A percentile compares a stretch with the other conserved stretches of the same genome.
These are phyloP conservation scores for Diversispora eburnea DNA, from an alignment of 192 early-diverging fungal genomes.

Conservation along the genomic window DNA sequence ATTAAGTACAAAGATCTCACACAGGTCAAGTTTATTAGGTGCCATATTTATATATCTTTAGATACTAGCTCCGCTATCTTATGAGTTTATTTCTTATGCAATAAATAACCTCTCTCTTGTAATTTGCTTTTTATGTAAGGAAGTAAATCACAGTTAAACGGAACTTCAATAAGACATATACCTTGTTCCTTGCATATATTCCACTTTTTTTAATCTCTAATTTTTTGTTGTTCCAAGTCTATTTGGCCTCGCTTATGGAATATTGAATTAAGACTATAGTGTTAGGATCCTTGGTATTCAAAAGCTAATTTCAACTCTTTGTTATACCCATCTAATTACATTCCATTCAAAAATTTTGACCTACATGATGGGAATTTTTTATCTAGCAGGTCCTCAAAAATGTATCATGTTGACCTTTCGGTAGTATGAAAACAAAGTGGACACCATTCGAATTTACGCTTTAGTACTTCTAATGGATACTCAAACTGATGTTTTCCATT, in stretches of 20 bases:
- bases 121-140: constrained; percentile 9
- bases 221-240: not conserved
- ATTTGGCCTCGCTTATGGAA: not conserved
- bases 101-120: too few species aligned
- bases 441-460: not conserved
- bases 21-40: constrained; percentile 13
- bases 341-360: not conserved
- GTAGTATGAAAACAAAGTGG: not conserved
- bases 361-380: not conserved
- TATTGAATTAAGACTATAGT: constrained; percentile 16
- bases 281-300: not conserved
- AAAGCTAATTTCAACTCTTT: not conserved
- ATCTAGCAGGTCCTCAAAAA: not conserved
- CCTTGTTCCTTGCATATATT: constrained; percentile 15
- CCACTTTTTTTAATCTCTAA: not conserved
- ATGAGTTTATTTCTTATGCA: too few species aligned
- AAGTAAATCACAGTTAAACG: constrained; percentile 16
- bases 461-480: too few species aligned
- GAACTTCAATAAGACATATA: not conserved
- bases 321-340: not conserved
- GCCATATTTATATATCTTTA: not conserved
- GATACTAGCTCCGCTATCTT: not conserved
- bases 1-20: constrained; percentile 11
- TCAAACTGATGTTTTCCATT: not conserved
- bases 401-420: not conserved